Base-by-base conservation (phyloP, 176 grass and related monocot genomes). In the Avena atlantica region DNA sequence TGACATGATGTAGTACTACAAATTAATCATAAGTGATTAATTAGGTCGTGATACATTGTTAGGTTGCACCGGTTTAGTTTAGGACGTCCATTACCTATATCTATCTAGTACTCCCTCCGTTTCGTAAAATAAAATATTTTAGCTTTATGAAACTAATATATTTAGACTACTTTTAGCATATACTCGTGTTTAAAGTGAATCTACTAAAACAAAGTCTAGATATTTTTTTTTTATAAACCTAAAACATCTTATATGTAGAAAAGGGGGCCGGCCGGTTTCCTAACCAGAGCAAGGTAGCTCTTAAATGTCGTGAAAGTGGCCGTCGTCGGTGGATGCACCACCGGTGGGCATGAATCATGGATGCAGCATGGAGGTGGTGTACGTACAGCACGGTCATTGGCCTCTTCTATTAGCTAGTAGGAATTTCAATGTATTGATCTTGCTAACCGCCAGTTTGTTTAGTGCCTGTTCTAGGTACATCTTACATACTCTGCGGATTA, bases 291-390 rank as follows among this genome's bases (percentile, higher is more conserved):
- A 34, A 34, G 31, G 31, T 40, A 6, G 23, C 13, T 36, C 85
- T 84, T 84, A 12, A 83, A 84, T 83, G 34, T 3, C 4, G 13
- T 8, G 80, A 83, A 79, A 79, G 89, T 6, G 17, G 56, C 73
- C 4, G 13, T 17, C 53, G 47, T 82, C n/a, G 72, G 70, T 77
- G 84, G 83, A 11, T 45, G 78, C 63, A 19, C 31, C 31, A 34
- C 23, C 55, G 56, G 52, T 10, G 56, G 62, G 23, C 31, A 34
- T 34, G 31, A 60, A 2, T 69, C 63, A 76, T 20, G 45, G 70
- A 2, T 69, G 57, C 49, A 19, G 21, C 58, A 70, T 47, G 47
- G 58, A 65, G 40, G 31, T 50, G 11, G 12, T 16, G 66, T 19
- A 16, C 20, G 31, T 34, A 42, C 63, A 9, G 40, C 86, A 58